A percentile compares a stretch with the other conserved stretches of the same genome.
These are phyloP conservation scores for Rubus parviflorus DNA, from an alignment of 306 rosid genomes.

Conservation along the genomic window DNA sequence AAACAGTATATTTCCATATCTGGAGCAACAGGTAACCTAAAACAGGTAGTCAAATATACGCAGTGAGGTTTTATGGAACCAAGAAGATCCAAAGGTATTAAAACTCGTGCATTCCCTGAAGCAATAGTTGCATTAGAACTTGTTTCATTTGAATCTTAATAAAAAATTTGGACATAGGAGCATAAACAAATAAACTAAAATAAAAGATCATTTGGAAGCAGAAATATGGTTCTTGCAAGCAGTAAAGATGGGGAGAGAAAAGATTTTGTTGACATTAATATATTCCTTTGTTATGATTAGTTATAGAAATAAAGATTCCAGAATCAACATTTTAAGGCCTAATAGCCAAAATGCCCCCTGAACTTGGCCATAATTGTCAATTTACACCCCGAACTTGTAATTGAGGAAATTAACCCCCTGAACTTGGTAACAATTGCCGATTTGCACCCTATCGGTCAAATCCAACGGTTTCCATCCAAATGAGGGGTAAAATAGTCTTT, in stretches of 20 bases:
- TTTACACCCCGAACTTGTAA: too few species aligned
- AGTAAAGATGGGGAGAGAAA: neutral
- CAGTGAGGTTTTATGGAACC: conserved; percentile 8
- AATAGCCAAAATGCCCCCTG: too few species aligned
- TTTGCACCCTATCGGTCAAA: too few species aligned
- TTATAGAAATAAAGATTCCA: neutral
- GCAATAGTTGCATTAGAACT: neutral
- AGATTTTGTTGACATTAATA: neutral
- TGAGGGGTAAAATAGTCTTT: too few species aligned
- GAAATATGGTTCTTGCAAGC: neutral
- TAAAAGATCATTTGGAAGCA: neutral
- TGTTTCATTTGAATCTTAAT: neutral
- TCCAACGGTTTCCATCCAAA: too few species aligned
- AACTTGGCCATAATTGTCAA: too few species aligned
- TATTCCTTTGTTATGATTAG: neutral
- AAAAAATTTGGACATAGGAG: neutral
- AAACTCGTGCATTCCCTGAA: neutral
- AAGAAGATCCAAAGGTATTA: neutral
- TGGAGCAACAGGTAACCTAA: conserved; percentile 74
- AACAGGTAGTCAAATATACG: conserved; percentile 17
- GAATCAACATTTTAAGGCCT: too few species aligned
- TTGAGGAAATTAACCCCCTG: too few species aligned
- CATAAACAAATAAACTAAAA: neutral
- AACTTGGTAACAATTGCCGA: too few species aligned
- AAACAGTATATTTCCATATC: conserved; percentile 72